Percentiles rank a stretch among this genome's conserved stretches.
phyloP scores from a whole-genome alignment of 2,329 filamentous ascomycete species.

The Sporothrix globosa region DNA sequence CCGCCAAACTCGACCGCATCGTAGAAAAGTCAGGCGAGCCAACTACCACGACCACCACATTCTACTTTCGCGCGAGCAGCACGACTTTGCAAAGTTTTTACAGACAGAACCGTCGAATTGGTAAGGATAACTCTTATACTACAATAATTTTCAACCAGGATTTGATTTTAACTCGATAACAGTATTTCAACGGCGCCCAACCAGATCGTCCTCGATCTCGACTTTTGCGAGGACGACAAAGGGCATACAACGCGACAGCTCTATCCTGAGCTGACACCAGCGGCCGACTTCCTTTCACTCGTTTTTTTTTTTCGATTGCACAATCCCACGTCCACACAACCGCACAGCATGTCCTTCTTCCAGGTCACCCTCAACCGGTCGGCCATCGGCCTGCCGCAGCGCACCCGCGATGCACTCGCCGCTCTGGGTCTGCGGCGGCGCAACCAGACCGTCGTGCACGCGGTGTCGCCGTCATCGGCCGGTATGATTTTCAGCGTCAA shows the following conservation, averaged over 20 bases:
- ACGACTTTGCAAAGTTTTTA: not conserved
- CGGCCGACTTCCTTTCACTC: not conserved
- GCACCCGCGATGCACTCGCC: constrained; percentile 77
- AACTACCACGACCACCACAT: not conserved
- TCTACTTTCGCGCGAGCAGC: not conserved
- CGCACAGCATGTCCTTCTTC: constrained; percentile 72
- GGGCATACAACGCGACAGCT: too few relatives aligned
- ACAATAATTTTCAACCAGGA: not conserved
- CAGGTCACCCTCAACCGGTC: constrained; percentile 88
- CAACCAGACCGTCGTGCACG: constrained; percentile 86
- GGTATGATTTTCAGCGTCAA: constrained; percentile 95
- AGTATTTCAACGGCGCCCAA: not conserved
- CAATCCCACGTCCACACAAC: not conserved
- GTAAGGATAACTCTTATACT: not conserved
- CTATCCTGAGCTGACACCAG: too few relatives aligned
- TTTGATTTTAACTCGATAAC: not conserved
- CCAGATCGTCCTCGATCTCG: not conserved
- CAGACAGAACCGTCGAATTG: too few relatives aligned
- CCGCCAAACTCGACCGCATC: constrained; percentile 18
- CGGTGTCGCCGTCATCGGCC: constrained; percentile 76
- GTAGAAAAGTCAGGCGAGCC: constrained; percentile 12
- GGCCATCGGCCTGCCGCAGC: constrained; percentile 82
- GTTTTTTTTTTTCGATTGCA: not conserved
- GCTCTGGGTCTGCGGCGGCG: constrained; percentile 85
- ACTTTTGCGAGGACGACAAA: not conserved